Evolutionary conservation across 176 grass and related monocot genomes (phyloP).

Genomic region (Musa troglodytarum): DNA sequence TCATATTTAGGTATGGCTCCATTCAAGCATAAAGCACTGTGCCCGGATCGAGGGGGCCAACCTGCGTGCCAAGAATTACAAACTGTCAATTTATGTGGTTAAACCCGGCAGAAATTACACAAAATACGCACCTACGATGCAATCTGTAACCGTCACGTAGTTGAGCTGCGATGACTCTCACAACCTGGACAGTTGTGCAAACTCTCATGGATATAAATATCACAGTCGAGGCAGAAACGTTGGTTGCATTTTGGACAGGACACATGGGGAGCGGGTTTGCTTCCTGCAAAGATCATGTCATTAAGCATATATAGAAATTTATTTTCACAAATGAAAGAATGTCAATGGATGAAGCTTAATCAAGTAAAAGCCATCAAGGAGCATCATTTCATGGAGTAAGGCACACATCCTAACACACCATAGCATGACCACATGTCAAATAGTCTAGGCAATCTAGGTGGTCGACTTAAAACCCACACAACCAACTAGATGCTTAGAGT

Average conservation of each 20-base stretch:
- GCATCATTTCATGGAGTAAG: no score
- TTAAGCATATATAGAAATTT: background rate
- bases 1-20: background rate
- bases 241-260: slow-evolving; percentile 81
- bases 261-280: slow-evolving; percentile 42
- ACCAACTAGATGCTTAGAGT: no score
- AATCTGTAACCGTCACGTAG: background rate
- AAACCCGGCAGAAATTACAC: background rate
- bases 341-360: no score
- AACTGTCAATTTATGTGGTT: background rate
- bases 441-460: no score
- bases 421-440: no score
- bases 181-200: slow-evolving; percentile 97
- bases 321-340: no score
- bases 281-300: slow-evolving; percentile 32
- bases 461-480: no score
- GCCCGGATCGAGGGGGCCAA: background rate
- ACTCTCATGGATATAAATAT: slow-evolving; percentile 98
- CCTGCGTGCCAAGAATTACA: background rate
- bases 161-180: slow-evolving; percentile 49
- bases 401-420: no score
- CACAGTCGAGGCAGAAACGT: slow-evolving; percentile 87
- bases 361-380: background rate
- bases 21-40: background rate
- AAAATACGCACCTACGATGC: background rate